A percentile compares a stretch with the other conserved stretches of the same genome.
These are phyloP conservation scores for Pseudogymnoascus sp. DNA, from an alignment of 2,329 filamentous ascomycete genomes.

Conservation along the genomic window DNA sequence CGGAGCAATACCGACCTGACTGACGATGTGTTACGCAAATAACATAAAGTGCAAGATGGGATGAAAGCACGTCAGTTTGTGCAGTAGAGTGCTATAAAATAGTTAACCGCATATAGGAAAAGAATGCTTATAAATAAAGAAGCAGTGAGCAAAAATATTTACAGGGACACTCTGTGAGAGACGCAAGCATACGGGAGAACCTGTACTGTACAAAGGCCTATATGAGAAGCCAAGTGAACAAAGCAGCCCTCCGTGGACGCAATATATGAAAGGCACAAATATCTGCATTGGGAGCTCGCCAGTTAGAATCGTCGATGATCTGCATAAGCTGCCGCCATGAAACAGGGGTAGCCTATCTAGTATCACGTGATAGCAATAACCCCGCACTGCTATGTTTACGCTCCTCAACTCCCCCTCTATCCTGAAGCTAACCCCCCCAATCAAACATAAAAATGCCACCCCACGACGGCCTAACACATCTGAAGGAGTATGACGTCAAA, in stretches of 20 bases:
- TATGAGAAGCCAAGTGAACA: background rate
- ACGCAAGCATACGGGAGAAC: background rate
- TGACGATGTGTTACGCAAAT: too few species aligned
- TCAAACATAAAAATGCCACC: constrained; percentile 45
- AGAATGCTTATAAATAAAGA: background rate
- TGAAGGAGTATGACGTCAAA: constrained; percentile 58
- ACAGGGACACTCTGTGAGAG: too few species aligned
- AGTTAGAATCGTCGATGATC: background rate
- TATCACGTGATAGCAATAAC: background rate
- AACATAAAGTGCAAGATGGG: background rate
- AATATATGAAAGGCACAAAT: background rate
- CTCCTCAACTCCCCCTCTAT: background rate
- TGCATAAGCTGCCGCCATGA: background rate
- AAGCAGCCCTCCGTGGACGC: background rate
- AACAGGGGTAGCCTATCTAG: background rate
- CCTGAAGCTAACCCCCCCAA: background rate
- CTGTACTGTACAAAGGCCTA: background rate
- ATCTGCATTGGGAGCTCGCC: background rate
- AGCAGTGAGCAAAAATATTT: too few species aligned
- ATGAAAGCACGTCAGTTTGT: background rate
- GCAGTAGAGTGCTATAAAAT: background rate
- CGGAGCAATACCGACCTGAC: background rate
- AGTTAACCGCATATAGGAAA: background rate
- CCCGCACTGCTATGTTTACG: background rate
- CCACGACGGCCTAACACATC: constrained; percentile 53